Conservation (phyloP, 305 asterid genomes). For the Solanum chacoense region DNA sequence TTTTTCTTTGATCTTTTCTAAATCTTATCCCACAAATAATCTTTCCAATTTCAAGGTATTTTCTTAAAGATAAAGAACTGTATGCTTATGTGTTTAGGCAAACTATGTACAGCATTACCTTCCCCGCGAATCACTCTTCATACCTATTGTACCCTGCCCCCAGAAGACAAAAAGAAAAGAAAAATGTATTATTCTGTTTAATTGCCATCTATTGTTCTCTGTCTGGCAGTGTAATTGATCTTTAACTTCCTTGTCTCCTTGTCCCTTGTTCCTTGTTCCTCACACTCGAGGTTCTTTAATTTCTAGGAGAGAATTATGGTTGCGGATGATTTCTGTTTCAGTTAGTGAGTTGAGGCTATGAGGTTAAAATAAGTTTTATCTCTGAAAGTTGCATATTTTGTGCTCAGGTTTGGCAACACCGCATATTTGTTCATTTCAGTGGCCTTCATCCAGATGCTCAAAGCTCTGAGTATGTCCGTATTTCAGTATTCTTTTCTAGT, state of each 20-base stretch:
- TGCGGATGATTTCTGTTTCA: not conserved
- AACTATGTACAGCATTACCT: not conserved
- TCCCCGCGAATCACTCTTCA: not conserved
- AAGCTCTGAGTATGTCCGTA: slow-evolving; percentile 75
- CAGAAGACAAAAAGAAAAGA: not conserved
- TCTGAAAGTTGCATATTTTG: slow-evolving; percentile 7
- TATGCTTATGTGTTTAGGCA: not conserved
- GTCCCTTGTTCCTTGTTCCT: not conserved
- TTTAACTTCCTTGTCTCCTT: not conserved
- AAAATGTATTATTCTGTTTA: not conserved
- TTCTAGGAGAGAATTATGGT: not conserved
- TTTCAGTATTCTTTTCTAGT: slow-evolving; percentile 3
- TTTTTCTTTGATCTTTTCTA: not conserved
- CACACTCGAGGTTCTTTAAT: not conserved
- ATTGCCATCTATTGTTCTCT: not conserved
- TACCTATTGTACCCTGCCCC: not conserved
- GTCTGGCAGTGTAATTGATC: not conserved
- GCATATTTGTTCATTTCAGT: slow-evolving; percentile 86
- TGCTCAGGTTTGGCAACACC: slow-evolving; percentile 79
- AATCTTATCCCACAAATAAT: not conserved
- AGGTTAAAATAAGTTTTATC: not conserved
- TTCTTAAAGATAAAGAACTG: not conserved
- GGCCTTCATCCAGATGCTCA: slow-evolving; percentile 98
- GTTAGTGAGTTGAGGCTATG: not conserved
- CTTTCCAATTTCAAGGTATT: not conserved